Conservation (phyloP, 2,329 filamentous ascomycete species). For the Grosmannia clavigera region DNA sequence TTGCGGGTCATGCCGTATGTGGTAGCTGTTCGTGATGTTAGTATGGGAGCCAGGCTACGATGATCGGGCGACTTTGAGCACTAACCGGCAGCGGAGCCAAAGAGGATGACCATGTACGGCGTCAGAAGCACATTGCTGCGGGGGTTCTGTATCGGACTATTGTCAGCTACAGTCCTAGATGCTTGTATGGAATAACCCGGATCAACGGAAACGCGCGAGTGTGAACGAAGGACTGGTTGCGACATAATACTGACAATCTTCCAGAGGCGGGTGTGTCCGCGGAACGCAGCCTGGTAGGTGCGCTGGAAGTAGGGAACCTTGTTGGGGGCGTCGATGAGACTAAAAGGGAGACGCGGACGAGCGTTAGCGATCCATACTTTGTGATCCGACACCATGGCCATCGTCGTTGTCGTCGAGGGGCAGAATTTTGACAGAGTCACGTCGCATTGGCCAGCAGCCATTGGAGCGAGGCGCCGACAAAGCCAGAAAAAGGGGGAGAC, state of each 20-base stretch:
- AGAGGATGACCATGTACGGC: conserved; percentile 56
- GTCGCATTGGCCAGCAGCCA: neutral
- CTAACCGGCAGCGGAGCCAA: conserved; percentile 47
- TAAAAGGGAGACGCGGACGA: conserved; percentile 15
- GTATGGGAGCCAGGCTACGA: conserved; percentile 1
- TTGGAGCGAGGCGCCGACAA: neutral
- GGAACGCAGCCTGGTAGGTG: conserved; percentile 62
- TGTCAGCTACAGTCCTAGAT: conserved; percentile 3
- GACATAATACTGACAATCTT: conserved; percentile 53
- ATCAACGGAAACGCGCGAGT: neutral
- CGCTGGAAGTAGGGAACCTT: conserved; percentile 63
- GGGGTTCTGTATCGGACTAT: conserved; percentile 36
- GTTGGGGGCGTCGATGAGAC: conserved; percentile 61
- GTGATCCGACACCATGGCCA: no score
- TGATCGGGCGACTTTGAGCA: neutral
- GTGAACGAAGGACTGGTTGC: neutral
- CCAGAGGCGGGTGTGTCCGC: conserved; percentile 58
- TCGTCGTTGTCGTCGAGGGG: neutral
- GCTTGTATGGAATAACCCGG: neutral
- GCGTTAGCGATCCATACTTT: conserved; percentile 15
- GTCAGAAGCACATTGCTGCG: conserved; percentile 53
- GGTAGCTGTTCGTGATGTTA: conserved; percentile 24
- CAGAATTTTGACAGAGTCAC: neutral
- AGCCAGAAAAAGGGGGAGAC: neutral
- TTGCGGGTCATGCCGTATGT: conserved; percentile 66